A percentile compares a stretch with the other conserved stretches of the same genome.
Evolutionary conservation across 768 basidiomycete species (phyloP).

Genomic region (Tricholoma flavovirens): DNA sequence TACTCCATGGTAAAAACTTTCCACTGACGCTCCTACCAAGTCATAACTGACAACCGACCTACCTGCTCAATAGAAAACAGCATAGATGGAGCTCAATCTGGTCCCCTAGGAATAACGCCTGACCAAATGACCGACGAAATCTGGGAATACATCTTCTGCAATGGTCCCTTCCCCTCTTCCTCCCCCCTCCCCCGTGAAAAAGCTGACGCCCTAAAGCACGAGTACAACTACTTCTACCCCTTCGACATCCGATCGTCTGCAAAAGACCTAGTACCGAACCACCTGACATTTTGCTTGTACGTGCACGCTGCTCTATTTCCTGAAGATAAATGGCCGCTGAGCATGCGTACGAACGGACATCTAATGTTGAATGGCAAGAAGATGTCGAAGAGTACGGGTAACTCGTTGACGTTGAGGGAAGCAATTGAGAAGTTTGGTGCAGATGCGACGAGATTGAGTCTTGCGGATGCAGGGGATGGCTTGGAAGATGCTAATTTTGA

Average conservation of each 20-base stretch:
- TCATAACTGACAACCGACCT: background rate
- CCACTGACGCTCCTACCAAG: background rate
- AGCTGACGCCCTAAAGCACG: conserved; percentile 78
- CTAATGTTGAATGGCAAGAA: conserved; percentile 97
- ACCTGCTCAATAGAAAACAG: conserved; percentile 42
- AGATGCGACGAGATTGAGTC: conserved; percentile 83
- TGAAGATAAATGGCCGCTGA: conserved; percentile 81
- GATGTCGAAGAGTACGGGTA: conserved; percentile 97
- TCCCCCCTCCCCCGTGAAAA: conserved; percentile 69
- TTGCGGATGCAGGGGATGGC: conserved; percentile 97
- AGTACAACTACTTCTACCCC: conserved; percentile 97
- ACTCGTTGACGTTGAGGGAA: conserved; percentile 86
- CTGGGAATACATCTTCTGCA: conserved; percentile 90
- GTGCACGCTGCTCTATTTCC: conserved; percentile 95
- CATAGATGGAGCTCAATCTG: conserved; percentile 73
- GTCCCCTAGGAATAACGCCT: conserved; percentile 78
- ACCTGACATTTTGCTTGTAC: conserved; percentile 91
- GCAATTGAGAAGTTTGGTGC: conserved; percentile 94
- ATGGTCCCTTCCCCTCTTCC: conserved; percentile 67
- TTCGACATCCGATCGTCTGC: conserved; percentile 97
- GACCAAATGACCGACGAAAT: conserved; percentile 97
- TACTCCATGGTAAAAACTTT: conserved; percentile 70
- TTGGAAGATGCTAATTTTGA: conserved; percentile 99
- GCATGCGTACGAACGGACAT: conserved; percentile 95
- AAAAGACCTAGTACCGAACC: conserved; percentile 94